Percentiles rank a stretch among this genome's conserved stretches.
Conservation (phyloP, 2,329 filamentous ascomycete species). For the Fusarium falciforme region DNA sequence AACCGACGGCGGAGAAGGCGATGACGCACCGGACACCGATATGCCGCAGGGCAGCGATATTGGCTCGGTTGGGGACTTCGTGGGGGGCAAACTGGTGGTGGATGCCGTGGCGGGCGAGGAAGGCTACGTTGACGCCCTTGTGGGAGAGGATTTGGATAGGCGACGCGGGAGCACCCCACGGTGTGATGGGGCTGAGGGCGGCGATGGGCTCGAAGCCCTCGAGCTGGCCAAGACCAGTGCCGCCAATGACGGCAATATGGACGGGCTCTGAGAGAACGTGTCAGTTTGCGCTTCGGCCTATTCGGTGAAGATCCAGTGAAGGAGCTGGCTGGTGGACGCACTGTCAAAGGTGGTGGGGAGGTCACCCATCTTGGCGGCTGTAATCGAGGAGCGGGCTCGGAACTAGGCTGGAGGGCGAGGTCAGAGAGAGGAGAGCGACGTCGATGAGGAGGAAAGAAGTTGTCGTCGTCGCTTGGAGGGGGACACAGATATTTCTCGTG, state of each 20-base stretch:
- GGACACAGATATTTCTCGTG: slow-evolving; percentile 19
- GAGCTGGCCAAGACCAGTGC: slow-evolving; percentile 90
- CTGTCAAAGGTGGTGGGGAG: slow-evolving; percentile 70
- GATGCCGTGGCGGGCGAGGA: slow-evolving; percentile 90
- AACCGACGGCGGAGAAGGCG: slow-evolving; percentile 95
- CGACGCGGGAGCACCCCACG: slow-evolving; percentile 84
- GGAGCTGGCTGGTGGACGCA: slow-evolving; percentile 49
- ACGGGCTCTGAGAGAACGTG: slow-evolving; percentile 66
- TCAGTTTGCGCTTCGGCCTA: slow-evolving; percentile 21
- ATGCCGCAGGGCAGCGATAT: slow-evolving; percentile 95
- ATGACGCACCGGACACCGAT: slow-evolving; percentile 92
- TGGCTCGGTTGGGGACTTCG: slow-evolving; percentile 93
- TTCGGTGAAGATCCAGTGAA: not conserved
- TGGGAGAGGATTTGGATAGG: slow-evolving; percentile 91
- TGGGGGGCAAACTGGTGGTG: slow-evolving; percentile 93
- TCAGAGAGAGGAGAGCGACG: not conserved
- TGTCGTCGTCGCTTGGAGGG: slow-evolving; percentile 12
- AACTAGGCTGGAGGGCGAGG: not conserved
- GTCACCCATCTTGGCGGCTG: slow-evolving; percentile 56
- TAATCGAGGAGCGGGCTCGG: slow-evolving; percentile 1
- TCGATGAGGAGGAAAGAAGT: slow-evolving; percentile 4
- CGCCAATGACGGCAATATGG: slow-evolving; percentile 90
- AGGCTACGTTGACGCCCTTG: slow-evolving; percentile 84
- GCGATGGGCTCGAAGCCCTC: slow-evolving; percentile 89
- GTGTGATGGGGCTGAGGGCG: slow-evolving; percentile 79